Conservation (phyloP, 2,329 filamentous ascomycete genomes). For the Talaromyces rugulosus region DNA sequence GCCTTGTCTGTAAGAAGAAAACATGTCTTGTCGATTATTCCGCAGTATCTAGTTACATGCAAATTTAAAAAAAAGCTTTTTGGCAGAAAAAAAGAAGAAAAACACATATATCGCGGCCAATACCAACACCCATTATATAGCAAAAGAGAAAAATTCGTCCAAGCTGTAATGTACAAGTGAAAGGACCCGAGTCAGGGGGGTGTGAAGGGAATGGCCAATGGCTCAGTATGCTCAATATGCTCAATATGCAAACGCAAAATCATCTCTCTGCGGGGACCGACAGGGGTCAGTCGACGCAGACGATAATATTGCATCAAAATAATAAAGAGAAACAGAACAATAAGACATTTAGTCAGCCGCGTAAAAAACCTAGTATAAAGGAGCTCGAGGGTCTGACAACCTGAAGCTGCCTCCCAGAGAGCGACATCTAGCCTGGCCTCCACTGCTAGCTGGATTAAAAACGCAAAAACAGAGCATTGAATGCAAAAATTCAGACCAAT, state of each 20-base stretch:
- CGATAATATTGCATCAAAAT: neutral
- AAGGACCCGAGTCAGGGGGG: neutral
- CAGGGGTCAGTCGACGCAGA: neutral
- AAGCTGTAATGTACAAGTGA: neutral
- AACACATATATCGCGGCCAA: neutral
- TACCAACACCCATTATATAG: neutral
- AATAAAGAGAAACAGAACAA: neutral
- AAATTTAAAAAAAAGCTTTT: neutral
- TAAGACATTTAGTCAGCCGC: neutral
- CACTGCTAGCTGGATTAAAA: neutral
- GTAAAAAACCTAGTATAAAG: neutral
- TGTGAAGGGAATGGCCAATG: neutral
- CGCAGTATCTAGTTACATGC: neutral
- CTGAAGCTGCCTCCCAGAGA: neutral
- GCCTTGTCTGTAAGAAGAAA: neutral
- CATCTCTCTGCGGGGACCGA: neutral
- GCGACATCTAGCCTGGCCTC: neutral
- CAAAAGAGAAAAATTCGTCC: neutral
- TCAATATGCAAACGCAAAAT: neutral
- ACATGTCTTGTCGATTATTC: neutral
- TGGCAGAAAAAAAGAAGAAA: neutral
- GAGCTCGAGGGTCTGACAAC: neutral
- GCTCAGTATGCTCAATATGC: neutral
- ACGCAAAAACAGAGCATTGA: neutral
- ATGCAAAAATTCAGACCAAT: neutral